phyloP scores from a whole-genome alignment of 371 early-diverging fungal species.

The Mycotypha africana region DNA sequence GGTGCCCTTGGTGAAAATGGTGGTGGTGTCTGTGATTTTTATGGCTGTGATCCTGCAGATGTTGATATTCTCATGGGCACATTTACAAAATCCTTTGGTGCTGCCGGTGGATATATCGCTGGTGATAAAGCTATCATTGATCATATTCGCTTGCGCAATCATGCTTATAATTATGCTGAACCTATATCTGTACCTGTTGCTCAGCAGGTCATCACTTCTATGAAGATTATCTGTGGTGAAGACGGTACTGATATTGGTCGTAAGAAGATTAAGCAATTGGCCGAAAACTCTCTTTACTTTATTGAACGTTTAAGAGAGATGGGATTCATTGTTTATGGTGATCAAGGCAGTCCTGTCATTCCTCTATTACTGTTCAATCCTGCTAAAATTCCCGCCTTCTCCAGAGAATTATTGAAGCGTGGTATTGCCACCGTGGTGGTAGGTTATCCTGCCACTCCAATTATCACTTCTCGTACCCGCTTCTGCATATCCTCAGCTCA shows the following conservation, averaged over 20 bases:
- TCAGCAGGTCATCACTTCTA: conserved; percentile 86
- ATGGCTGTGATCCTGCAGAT: conserved; percentile 83
- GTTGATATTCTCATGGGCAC: conserved; percentile 99
- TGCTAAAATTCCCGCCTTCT: conserved; percentile 98
- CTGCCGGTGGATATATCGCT: conserved; percentile 98
- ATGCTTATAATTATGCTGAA: conserved; percentile 93
- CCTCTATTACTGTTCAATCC: conserved; percentile 97
- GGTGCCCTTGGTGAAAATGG: conserved; percentile 94
- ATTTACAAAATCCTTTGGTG: conserved; percentile 99
- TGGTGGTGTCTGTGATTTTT: conserved; percentile 94
- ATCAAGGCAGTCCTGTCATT: conserved; percentile 93
- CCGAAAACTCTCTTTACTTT: conserved; percentile 89
- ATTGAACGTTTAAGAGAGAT: conserved; percentile 73
- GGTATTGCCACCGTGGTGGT: conserved; percentile 98
- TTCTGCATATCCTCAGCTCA: conserved; percentile 98
- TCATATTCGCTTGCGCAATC: conserved; percentile 77
- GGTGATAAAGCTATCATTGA: conserved; percentile 75
- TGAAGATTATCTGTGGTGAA: conserved; percentile 69
- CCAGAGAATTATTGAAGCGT: conserved; percentile 85
- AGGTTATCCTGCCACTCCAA: conserved; percentile 98
- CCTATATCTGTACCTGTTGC: conserved; percentile 87
- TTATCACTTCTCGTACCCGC: conserved; percentile 93
- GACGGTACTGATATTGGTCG: conserved; percentile 83
- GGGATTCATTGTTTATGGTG: conserved; percentile 97
- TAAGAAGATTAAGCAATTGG: conserved; percentile 77